Evolutionary conservation across 2,329 filamentous ascomycete species (phyloP), one percentile per base, ranked within the genome.

Genomic region (Scedosporium apiospermum): DNA sequence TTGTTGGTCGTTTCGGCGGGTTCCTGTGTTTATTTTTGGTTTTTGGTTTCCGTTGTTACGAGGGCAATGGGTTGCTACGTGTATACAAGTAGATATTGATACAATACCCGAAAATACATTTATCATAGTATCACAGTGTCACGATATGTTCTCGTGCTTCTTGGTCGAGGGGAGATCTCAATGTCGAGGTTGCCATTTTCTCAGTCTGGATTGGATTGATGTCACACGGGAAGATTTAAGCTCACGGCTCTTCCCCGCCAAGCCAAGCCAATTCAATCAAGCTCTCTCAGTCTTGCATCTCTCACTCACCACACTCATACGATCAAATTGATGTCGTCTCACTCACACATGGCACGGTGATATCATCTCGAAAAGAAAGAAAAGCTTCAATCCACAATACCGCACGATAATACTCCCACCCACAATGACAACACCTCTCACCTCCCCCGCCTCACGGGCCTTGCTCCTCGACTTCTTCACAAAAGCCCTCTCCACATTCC

Each of bases 401-500:
- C 7, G 3, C 30, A 34, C 27, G 9, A 23, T 6, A 57, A 57
- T 6, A 23, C 2, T 27, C 53, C 53, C 10, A 3, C 21, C n/a
- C 53, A 18, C n/a, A 38, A 58, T 34, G 55, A 38, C 34, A 38
- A 16, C 12, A 6, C 12, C 51, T 10, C 55, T 58, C 16, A 9
- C 34, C 27, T 18, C 34, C 2, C 4, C 12, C 26, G 2, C 26
- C 14, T 58, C 55, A 10, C 26, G 55, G 27, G 55, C 16, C 9
- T 34, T 34, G 12, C 68, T 80, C 18, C 58, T 77, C 57, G 69
- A 74, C 10, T 76, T 76, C 66, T 80, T 83, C 69, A 69, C 75
- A 4, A 72, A 74, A 57, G 74, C 78, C 38, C 76, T 84, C 34
- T 66, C 73, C 38, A 69, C 72, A 7, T 83, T 82, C 63, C 76